These are phyloP conservation scores for Naganishia sp. DNA, from an alignment of 1,284 basidiomycete genomes.

Conservation along the genomic window DNA sequence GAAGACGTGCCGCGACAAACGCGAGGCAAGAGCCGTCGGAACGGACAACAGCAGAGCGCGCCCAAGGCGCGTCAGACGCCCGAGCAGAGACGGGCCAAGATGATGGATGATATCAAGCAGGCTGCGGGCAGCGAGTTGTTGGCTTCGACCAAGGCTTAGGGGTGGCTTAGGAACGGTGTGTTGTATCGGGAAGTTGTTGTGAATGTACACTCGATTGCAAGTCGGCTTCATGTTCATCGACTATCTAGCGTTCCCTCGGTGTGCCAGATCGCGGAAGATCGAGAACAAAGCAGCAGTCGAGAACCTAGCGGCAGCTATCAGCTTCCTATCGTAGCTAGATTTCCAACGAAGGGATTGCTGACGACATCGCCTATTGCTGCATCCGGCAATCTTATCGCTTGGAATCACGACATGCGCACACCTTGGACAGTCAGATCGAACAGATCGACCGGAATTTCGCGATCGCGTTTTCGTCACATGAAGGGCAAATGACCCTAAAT, in stretches of 20 bases:
- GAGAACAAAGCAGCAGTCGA: background rate
- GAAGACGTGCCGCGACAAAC: slow-evolving; percentile 37
- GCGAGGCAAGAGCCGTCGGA: slow-evolving; percentile 26
- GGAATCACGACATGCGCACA: background rate
- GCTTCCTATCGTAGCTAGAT: too few species aligned
- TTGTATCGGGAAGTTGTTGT: background rate
- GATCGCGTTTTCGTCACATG: slow-evolving; percentile 20
- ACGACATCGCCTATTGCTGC: background rate
- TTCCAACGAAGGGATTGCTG: background rate
- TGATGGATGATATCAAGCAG: slow-evolving; percentile 43
- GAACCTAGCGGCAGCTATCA: background rate
- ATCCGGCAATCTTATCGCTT: slow-evolving; percentile 1
- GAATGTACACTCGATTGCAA: background rate
- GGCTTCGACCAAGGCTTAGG: slow-evolving; percentile 5
- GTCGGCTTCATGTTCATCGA: slow-evolving; percentile 8
- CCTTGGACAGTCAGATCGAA: too few species aligned
- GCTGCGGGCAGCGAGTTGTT: slow-evolving; percentile 42
- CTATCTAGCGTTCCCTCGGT: background rate
- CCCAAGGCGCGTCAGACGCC: slow-evolving; percentile 25
- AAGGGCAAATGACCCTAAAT: slow-evolving; percentile 13
- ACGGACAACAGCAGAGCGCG: slow-evolving; percentile 24
- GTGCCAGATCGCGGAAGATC: background rate
- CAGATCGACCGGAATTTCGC: background rate
- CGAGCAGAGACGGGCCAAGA: slow-evolving; percentile 37
- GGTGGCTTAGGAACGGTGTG: background rate